Evolutionary conservation across 2,329 filamentous ascomycete genomes (phyloP).

Genomic region (Venturia carpophila): DNA sequence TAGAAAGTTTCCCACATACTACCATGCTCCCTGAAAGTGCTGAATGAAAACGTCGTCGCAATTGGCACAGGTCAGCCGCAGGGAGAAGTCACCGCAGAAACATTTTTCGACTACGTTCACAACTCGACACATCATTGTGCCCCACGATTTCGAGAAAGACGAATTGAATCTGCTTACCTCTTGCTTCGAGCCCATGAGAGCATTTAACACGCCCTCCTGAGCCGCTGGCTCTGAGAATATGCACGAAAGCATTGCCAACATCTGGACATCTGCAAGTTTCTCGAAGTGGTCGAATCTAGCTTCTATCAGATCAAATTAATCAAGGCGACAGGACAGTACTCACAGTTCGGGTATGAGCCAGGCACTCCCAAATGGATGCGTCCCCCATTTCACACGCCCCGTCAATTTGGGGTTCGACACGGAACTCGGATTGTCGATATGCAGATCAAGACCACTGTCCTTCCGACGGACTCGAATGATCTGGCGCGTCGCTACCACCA

Average conservation of each 20-base stretch:
- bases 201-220: slow-evolving; percentile 32
- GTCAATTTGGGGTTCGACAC: slow-evolving; percentile 34
- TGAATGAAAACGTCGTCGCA: background rate
- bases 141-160: background rate
- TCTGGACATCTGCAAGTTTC: slow-evolving; percentile 52
- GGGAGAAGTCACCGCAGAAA: background rate
- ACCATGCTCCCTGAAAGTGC: background rate
- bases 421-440: slow-evolving; percentile 37
- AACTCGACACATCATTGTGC: background rate
- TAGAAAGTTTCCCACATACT: background rate
- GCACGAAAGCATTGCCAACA: slow-evolving; percentile 58
- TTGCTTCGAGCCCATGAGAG: slow-evolving; percentile 31
- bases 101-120: background rate
- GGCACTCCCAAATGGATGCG: slow-evolving; percentile 46
- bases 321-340: slow-evolving; percentile 17
- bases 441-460: slow-evolving; percentile 42
- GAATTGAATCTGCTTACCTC: slow-evolving; percentile 4
- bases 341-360: slow-evolving; percentile 49
- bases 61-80: background rate
- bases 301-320: background rate
- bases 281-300: slow-evolving; percentile 50
- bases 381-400: slow-evolving; percentile 47
- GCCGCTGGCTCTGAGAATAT: slow-evolving; percentile 46
- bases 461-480: slow-evolving; percentile 44
- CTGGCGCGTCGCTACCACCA: slow-evolving; percentile 61